Evolutionary conservation across 1,284 basidiomycete genomes (phyloP).

Genomic region (Schizophyllum commune): DNA sequence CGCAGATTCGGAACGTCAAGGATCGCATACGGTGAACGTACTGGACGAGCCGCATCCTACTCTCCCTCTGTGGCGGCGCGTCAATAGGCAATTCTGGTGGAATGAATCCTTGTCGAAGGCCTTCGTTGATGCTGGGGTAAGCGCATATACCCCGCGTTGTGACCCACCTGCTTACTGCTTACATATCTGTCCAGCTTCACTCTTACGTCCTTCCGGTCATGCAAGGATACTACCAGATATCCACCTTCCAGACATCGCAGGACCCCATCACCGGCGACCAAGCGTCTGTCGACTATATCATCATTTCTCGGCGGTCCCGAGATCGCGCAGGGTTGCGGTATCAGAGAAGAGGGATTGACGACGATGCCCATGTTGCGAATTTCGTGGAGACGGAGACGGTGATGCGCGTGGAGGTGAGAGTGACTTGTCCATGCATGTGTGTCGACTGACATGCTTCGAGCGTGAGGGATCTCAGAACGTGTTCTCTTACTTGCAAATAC

Average conservation of each 20-base stretch:
- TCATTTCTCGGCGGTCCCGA: conserved; percentile 83
- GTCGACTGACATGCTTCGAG: conserved; percentile 26
- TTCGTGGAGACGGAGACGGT: conserved; percentile 94
- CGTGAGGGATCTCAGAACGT: conserved; percentile 66
- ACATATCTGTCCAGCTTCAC: conserved; percentile 47
- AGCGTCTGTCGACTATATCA: conserved; percentile 52
- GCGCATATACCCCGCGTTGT: conserved; percentile 10
- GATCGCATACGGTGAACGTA: conserved; percentile 39
- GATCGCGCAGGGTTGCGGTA: conserved; percentile 92
- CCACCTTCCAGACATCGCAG: conserved; percentile 57
- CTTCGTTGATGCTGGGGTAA: conserved; percentile 68
- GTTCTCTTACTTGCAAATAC: conserved; percentile 83
- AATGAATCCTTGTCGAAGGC: conserved; percentile 77
- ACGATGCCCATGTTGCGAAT: conserved; percentile 78
- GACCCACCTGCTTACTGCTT: conserved; percentile 2
- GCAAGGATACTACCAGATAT: conserved; percentile 81
- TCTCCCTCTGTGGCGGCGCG: conserved; percentile 77
- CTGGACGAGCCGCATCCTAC: conserved; percentile 62
- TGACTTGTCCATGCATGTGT: not conserved
- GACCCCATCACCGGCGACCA: conserved; percentile 39
- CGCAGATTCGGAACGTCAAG: conserved; percentile 10
- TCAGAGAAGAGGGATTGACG: conserved; percentile 91
- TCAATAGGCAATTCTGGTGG: conserved; percentile 85
- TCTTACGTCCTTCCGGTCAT: conserved; percentile 80
- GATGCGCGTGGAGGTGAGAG: conserved; percentile 64